Evolutionary conservation across 345 rosid genomes (phyloP).

Genomic region (Citrus unshiu): DNA sequence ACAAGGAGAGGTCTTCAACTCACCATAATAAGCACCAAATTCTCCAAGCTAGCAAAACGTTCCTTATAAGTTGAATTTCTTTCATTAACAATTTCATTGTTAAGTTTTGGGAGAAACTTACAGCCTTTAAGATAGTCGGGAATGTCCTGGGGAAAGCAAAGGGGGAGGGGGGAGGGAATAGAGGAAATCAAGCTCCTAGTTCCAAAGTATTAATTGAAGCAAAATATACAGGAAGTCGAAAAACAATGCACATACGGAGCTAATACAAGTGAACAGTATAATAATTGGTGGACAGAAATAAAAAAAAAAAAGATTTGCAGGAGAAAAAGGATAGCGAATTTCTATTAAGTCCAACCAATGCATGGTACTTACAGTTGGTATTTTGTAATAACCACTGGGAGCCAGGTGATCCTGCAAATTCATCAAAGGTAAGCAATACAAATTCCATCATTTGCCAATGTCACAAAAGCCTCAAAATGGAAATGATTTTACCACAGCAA

Average conservation of each 20-base stretch:
- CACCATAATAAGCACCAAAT: slow-evolving; percentile 74
- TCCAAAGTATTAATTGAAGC: not conserved
- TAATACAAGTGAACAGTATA: not conserved
- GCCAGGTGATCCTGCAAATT: slow-evolving; percentile 88
- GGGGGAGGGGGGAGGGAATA: not conserved
- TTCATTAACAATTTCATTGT: slow-evolving; percentile 44
- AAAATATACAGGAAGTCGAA: not conserved
- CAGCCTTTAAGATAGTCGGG: slow-evolving; percentile 49
- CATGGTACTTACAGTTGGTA: slow-evolving; percentile 64
- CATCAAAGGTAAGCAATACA: slow-evolving; percentile 6
- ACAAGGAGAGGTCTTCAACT: slow-evolving; percentile 13
- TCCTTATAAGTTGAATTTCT: slow-evolving; percentile 72
- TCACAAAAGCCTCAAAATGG: not conserved
- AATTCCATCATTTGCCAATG: not conserved
- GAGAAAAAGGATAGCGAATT: not conserved
- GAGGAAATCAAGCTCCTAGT: not conserved
- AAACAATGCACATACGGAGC: not conserved
- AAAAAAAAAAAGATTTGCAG: not conserved
- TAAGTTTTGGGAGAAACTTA: slow-evolving; percentile 64
- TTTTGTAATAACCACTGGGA: slow-evolving; percentile 72
- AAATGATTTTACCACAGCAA: not conserved
- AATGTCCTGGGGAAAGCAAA: slow-evolving; percentile 26
- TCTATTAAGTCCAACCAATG: not conserved
- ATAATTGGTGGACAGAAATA: not conserved
- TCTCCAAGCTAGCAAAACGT: slow-evolving; percentile 60